These are phyloP conservation scores for Camellia japonica DNA, from an alignment of 148 eudicot species.

Conservation along the genomic window DNA sequence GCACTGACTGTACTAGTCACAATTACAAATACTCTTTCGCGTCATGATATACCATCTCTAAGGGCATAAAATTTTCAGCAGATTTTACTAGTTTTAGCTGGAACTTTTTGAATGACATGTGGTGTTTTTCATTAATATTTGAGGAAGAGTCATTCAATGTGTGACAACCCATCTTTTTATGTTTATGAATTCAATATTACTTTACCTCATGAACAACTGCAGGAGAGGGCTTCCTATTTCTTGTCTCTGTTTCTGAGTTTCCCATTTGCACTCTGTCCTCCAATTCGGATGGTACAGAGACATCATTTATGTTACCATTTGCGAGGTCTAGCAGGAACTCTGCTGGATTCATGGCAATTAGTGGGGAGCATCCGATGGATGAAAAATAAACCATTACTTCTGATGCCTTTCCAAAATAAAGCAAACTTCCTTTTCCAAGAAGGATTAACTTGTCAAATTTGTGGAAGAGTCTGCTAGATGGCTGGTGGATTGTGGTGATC, in stretches of 20 bases:
- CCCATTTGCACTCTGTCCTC: slow-evolving; percentile 78
- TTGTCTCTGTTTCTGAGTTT: slow-evolving; percentile 43
- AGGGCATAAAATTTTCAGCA: background rate
- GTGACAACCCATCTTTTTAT: background rate
- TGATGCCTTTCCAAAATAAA: slow-evolving; percentile 86
- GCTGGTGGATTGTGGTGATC: slow-evolving; percentile 94
- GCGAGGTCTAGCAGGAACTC: slow-evolving; percentile 96
- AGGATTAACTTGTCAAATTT: slow-evolving; percentile 89
- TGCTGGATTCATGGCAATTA: slow-evolving; percentile 93
- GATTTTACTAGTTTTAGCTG: background rate
- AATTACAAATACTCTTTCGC: too few relatives aligned
- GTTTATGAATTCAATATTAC: background rate
- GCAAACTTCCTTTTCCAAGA: slow-evolving; percentile 86
- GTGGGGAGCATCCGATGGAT: slow-evolving; percentile 83
- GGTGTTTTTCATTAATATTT: too few relatives aligned
- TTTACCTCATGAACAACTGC: slow-evolving; percentile 67
- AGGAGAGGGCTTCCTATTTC: slow-evolving; percentile 75
- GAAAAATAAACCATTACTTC: slow-evolving; percentile 80
- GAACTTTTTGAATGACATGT: background rate
- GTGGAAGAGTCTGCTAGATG: slow-evolving; percentile 93
- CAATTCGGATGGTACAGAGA: slow-evolving; percentile 76
- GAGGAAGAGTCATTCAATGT: background rate
- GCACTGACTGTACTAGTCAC: too few relatives aligned
- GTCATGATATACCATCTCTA: background rate
- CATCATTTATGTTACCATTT: slow-evolving; percentile 77